phyloP scores from a whole-genome alignment of 768 basidiomycete species.

The Russula compacta region DNA sequence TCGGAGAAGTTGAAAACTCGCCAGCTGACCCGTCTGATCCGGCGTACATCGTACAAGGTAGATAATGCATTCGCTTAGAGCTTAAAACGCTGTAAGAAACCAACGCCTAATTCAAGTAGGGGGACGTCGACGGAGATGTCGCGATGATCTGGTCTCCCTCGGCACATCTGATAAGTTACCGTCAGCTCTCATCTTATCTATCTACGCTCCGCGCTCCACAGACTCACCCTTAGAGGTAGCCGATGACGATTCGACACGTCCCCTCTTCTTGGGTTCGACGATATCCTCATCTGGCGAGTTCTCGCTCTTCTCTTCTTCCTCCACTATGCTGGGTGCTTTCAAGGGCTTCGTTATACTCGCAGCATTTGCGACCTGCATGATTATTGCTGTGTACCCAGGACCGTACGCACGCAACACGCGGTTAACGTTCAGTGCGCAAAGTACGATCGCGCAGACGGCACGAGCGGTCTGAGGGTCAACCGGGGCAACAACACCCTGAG shows the following conservation, averaged over 20 bases:
- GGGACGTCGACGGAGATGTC: constrained; percentile 4
- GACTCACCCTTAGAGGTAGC: constrained; percentile 1
- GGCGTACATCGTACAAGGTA: not conserved
- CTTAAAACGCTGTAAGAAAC: not conserved
- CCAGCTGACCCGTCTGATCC: not conserved
- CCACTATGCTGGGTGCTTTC: not conserved
- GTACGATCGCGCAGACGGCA: constrained; percentile 59
- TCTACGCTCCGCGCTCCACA: not conserved
- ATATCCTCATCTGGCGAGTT: constrained; percentile 1
- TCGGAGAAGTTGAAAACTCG: not conserved
- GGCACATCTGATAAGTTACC: not conserved
- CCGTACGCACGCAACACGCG: constrained; percentile 61
- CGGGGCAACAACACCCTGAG: constrained; percentile 29
- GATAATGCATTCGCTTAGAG: not conserved
- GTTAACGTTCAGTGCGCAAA: constrained; percentile 50
- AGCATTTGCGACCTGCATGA: not conserved
- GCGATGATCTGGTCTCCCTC: not conserved
- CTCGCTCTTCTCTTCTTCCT: not conserved
- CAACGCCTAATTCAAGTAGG: not conserved
- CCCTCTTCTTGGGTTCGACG: not conserved
- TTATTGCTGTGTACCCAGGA: not conserved
- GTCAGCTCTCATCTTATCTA: not conserved
- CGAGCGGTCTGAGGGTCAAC: constrained; percentile 58
- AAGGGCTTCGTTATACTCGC: not conserved
- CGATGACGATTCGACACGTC: not conserved